Evolutionary conservation across 768 basidiomycete genomes (phyloP), one percentile per base, ranked within the genome.

Genomic region (Leccinellum albellum): DNA sequence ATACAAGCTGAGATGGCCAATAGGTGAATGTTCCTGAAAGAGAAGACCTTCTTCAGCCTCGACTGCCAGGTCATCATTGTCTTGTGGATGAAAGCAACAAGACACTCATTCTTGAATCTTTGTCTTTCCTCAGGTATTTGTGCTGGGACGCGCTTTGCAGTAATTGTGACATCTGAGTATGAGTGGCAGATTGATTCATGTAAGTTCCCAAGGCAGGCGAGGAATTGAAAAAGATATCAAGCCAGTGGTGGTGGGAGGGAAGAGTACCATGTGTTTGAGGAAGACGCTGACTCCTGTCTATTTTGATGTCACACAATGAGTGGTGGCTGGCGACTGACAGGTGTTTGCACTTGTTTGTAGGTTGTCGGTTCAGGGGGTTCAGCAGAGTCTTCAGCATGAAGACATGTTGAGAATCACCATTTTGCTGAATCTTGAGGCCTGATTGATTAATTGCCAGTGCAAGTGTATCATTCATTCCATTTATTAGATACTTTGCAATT

Each of bases 1-100:
- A 94, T 90, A 67, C 87, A 88, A 0, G 89, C 88, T 29, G 89
- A 91, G 64, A 91, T 76, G 35, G 90, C 89, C 40, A 93, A 75
- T 47, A 91, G 70, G 54, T 82, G 87, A 47, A 94, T 76, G 69
- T 92, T 87, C 54, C 89, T 92, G 73, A 50, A 53, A 46, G 55
- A 67, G 58, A 68, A 48, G 5, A 52, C 66, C 48, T 54, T 70
- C 62, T 62, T 70, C 6, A 66, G 57, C 64, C 59, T 45, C 55
- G 58, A 61, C 68, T 64, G 68, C 61, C 61, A 66, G 56, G 54
- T 56, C 56, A 67, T 61, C 44, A 57, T 68, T 44, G 66, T 56
- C 44, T 53, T 47, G 59, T 51, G 58, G 54, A 58, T 42, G 33
- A 47, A 56, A 52, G 28, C 20, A 13, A 53, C 26, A 35, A 58